Evolutionary conservation across 179 eudicot species (phyloP).

Genomic region (Beta corolliflora): DNA sequence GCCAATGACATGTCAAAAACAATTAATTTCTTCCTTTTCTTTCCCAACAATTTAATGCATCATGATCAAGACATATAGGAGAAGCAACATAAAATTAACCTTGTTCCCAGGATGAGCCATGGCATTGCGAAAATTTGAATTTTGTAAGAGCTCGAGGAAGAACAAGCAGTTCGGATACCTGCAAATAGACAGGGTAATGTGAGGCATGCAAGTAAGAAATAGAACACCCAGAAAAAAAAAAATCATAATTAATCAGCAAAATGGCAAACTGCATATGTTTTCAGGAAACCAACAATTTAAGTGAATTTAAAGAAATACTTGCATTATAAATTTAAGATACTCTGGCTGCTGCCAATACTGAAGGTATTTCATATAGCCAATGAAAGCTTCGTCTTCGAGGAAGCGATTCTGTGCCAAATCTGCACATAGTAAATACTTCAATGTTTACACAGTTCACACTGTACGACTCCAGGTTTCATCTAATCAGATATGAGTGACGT

Average conservation of each 20-base stretch:
- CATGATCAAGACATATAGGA: slow-evolving; percentile 11
- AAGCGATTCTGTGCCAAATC: slow-evolving; percentile 98
- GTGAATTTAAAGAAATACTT: slow-evolving; percentile 25
- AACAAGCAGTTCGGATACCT: slow-evolving; percentile 95
- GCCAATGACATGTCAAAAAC: background rate
- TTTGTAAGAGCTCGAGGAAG: slow-evolving; percentile 91
- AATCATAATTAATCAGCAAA: background rate
- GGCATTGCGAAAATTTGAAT: slow-evolving; percentile 74
- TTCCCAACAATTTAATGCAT: background rate
- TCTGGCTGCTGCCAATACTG: slow-evolving; percentile 97
- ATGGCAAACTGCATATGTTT: background rate
- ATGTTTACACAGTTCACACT: background rate
- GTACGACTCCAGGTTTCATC: background rate
- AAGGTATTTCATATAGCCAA: slow-evolving; percentile 92
- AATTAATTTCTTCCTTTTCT: background rate
- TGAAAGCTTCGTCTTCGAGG: slow-evolving; percentile 94
- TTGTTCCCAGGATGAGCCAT: slow-evolving; percentile 97
- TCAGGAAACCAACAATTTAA: background rate
- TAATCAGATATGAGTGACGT: background rate
- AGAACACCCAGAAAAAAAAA: background rate
- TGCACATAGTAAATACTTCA: slow-evolving; percentile 18
- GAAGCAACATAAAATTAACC: slow-evolving; percentile 39
- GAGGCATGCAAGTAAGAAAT: background rate
- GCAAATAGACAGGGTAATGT: slow-evolving; percentile 14
- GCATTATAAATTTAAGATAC: slow-evolving; percentile 85